Evolutionary conservation across 106 monocot species (phyloP).

Genomic region (Dioscorea zingiberensis): DNA sequence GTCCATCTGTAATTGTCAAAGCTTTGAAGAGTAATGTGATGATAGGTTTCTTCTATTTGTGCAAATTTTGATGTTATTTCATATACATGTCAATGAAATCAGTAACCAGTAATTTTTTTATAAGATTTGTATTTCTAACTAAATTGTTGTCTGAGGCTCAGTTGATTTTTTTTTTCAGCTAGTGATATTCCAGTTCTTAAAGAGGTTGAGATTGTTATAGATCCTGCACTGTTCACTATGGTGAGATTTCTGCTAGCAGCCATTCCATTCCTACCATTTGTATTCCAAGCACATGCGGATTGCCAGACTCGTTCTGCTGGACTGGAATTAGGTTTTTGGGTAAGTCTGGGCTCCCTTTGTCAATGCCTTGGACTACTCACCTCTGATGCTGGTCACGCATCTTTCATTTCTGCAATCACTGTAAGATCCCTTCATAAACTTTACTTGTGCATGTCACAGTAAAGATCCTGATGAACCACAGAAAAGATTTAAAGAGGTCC

Average conservation of each 20-base stretch:
- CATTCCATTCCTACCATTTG: conserved; percentile 72
- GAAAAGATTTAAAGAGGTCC: background rate
- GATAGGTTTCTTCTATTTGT: background rate
- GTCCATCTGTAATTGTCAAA: no score
- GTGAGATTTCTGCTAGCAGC: conserved; percentile 62
- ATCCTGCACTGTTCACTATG: conserved; percentile 78
- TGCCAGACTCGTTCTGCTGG: conserved; percentile 38
- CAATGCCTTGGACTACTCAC: conserved; percentile 73
- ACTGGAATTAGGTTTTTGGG: conserved; percentile 75
- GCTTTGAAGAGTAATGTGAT: no score
- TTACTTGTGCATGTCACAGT: background rate
- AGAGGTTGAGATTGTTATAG: conserved; percentile 63
- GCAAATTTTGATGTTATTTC: background rate
- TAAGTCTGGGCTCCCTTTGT: conserved; percentile 62
- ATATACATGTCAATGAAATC: background rate
- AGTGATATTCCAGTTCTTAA: conserved; percentile 81
- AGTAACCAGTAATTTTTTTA: background rate
- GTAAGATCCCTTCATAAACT: conserved; percentile 23
- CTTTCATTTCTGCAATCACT: conserved; percentile 79
- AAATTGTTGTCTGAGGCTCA: background rate
- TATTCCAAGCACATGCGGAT: conserved; percentile 32
- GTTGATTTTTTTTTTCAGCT: conserved; percentile 32
- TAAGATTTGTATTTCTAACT: background rate
- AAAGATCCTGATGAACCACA: background rate
- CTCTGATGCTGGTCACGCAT: conserved; percentile 81